phyloP scores from a whole-genome alignment of 2,329 filamentous ascomycete genomes.

The Colletotrichum lupini region DNA sequence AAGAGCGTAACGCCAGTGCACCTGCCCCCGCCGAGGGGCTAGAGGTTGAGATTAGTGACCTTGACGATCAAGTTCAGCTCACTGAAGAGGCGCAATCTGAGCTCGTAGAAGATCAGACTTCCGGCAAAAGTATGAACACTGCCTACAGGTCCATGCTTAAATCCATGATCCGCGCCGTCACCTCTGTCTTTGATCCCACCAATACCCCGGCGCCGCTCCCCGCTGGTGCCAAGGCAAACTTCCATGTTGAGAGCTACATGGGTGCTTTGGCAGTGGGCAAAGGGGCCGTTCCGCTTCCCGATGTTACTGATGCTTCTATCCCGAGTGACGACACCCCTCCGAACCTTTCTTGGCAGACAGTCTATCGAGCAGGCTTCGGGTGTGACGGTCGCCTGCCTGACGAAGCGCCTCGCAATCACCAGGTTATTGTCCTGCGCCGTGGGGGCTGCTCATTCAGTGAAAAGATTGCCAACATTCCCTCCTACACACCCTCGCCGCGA shows the following conservation, averaged over 20 bases:
- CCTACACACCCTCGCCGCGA: constrained; percentile 69
- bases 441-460: constrained; percentile 86
- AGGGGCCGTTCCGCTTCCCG: constrained; percentile 77
- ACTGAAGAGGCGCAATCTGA: constrained; percentile 26
- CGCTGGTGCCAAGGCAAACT: constrained; percentile 39
- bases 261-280: constrained; percentile 60
- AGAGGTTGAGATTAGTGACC: constrained; percentile 32
- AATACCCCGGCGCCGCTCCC: constrained; percentile 44
- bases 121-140: constrained; percentile 32
- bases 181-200: constrained; percentile 54
- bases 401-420: constrained; percentile 66
- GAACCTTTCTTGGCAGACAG: constrained; percentile 73
- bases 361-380: constrained; percentile 78
- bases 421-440: constrained; percentile 84
- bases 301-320: constrained; percentile 67
- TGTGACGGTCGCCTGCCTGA: constrained; percentile 70
- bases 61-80: constrained; percentile 29
- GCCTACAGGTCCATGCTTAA: constrained; percentile 57
- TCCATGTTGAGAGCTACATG: constrained; percentile 59
- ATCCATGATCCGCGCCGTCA: constrained; percentile 58
- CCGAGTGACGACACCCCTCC: constrained; percentile 48
- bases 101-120: constrained; percentile 39
- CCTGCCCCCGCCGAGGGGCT: constrained; percentile 12
- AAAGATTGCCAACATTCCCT: constrained; percentile 88
- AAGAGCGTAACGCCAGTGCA: constrained; percentile 41